Conservation (phyloP, 2,329 filamentous ascomycete genomes). For the Neoscytalidium dimidiatum region DNA sequence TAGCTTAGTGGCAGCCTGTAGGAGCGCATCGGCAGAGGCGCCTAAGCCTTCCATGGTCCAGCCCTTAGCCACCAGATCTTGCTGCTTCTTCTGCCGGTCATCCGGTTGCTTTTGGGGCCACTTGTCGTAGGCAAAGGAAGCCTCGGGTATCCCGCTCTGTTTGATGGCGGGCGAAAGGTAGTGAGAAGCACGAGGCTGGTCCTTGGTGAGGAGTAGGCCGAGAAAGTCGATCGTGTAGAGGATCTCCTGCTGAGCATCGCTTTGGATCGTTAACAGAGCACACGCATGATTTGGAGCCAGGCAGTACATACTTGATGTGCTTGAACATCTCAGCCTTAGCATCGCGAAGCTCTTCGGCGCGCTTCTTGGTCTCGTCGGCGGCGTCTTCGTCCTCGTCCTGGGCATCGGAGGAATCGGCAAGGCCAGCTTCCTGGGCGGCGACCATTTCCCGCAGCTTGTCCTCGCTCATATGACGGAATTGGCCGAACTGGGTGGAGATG, state of each 20-base stretch:
- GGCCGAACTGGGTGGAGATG: conserved; percentile 75
- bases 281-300: neutral
- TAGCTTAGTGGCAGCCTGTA: conserved; percentile 70
- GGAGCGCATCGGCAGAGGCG: conserved; percentile 70
- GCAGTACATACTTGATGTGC: conserved; percentile 39
- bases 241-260: conserved; percentile 59
- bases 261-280: conserved; percentile 19
- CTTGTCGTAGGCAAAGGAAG: conserved; percentile 69
- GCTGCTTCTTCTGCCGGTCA: conserved; percentile 32
- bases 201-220: conserved; percentile 80
- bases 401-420: conserved; percentile 45
- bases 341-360: conserved; percentile 41
- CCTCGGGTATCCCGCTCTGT: conserved; percentile 66
- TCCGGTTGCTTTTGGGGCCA: conserved; percentile 46
- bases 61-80: conserved; percentile 59
- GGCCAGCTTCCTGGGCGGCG: conserved; percentile 43
- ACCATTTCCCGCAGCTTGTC: conserved; percentile 71
- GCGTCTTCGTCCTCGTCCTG: conserved; percentile 49
- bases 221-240: conserved; percentile 78
- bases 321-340: conserved; percentile 43
- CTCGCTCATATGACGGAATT: conserved; percentile 80
- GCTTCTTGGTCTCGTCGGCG: conserved; percentile 38
- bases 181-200: conserved; percentile 69
- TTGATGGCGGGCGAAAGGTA: conserved; percentile 73
- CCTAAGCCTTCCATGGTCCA: conserved; percentile 80